Conservation (phyloP, 805 yeast species). For the Zygosaccharomyces siamensis region DNA sequence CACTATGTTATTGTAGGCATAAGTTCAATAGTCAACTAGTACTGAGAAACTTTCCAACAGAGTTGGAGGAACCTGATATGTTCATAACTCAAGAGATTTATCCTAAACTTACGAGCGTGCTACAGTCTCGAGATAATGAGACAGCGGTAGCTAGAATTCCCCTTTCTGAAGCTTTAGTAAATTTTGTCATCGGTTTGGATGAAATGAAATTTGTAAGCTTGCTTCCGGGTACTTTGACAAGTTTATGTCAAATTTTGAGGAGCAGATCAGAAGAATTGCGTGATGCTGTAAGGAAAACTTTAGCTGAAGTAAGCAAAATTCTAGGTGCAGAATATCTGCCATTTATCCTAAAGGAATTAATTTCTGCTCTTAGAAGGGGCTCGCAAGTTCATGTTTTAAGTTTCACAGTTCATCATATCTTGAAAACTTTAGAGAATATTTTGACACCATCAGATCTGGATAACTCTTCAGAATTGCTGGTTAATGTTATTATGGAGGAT, state of each 20-base stretch:
- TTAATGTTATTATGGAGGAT: constrained; percentile 83
- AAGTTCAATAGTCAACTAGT: constrained; percentile 16
- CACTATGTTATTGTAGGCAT: constrained; percentile 28
- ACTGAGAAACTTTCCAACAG: constrained; percentile 36
- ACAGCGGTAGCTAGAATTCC: constrained; percentile 72
- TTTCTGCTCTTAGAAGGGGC: constrained; percentile 75
- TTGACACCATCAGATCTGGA: constrained; percentile 72
- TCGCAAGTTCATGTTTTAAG: constrained; percentile 92
- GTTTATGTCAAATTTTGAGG: constrained; percentile 83
- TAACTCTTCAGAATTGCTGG: constrained; percentile 53
- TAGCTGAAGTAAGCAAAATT: constrained; percentile 56
- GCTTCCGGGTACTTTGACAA: constrained; percentile 78
- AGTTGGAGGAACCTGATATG: constrained; percentile 37
- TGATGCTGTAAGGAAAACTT: constrained; percentile 74
- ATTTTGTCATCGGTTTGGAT: constrained; percentile 58
- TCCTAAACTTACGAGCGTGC: constrained; percentile 55
- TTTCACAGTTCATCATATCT: constrained; percentile 72
- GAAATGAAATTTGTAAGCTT: constrained; percentile 49
- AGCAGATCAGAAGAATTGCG: constrained; percentile 82
- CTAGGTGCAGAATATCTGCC: constrained; percentile 71
- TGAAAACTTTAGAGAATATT: constrained; percentile 46
- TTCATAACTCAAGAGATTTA: constrained; percentile 55
- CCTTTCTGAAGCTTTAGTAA: constrained; percentile 72
- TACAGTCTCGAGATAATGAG: constrained; percentile 69
- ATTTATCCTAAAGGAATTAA: constrained; percentile 74